Evolutionary conservation across 2,329 filamentous ascomycete species (phyloP).

Genomic region (Aspergillus caelatus): DNA sequence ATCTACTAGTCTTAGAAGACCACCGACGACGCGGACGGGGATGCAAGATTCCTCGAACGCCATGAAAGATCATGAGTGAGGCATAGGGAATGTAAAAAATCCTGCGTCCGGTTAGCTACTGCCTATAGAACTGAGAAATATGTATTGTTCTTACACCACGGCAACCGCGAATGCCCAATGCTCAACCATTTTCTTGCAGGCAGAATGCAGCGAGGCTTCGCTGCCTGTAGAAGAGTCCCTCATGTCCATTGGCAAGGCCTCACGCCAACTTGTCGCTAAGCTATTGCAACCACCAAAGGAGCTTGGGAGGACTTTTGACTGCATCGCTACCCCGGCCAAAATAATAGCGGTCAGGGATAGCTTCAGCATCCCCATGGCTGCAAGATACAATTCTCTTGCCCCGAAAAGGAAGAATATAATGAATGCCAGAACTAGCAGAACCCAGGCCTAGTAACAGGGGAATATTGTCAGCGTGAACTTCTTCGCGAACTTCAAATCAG

Average conservation of each 20-base stretch:
- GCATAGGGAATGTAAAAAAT: not conserved
- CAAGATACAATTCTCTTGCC: not conserved
- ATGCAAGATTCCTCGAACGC: not conserved
- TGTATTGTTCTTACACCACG: not conserved
- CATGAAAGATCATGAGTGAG: not conserved
- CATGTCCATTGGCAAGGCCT: not conserved
- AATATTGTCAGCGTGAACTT: not conserved
- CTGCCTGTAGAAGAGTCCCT: not conserved
- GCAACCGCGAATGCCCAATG: not conserved
- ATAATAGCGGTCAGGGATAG: not conserved
- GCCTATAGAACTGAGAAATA: no score
- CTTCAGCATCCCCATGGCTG: not conserved
- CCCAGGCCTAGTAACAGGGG: not conserved
- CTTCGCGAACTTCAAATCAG: not conserved
- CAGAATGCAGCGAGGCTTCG: not conserved
- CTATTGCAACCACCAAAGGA: not conserved
- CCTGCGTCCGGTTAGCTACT: not conserved
- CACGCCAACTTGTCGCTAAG: not conserved
- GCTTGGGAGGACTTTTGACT: not conserved
- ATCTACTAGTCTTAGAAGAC: no score
- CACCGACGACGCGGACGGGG: not conserved
- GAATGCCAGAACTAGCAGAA: not conserved
- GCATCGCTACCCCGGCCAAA: not conserved
- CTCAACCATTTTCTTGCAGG: not conserved
- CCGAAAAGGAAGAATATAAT: not conserved